Evolutionary conservation across 1,284 basidiomycete species (phyloP).

Genomic region (Apiotrichum akiyoshidainum): DNA sequence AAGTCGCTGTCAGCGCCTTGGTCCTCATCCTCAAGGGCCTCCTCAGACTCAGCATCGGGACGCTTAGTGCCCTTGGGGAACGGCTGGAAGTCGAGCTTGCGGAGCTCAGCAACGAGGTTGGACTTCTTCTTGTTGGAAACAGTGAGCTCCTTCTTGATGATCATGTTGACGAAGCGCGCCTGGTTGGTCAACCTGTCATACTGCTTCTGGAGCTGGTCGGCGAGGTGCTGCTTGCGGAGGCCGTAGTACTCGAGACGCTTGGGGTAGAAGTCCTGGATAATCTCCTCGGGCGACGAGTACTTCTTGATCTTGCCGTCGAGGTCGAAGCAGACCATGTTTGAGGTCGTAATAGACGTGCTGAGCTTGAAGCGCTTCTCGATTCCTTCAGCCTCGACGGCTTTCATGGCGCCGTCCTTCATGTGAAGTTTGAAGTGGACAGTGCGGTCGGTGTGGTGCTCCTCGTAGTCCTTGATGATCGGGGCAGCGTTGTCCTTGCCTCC

Average conservation of each 20-base stretch:
- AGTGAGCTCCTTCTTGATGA: slow-evolving; percentile 81
- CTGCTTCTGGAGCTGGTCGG: slow-evolving; percentile 75
- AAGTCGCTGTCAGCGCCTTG: slow-evolving; percentile 65
- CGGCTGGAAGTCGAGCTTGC: slow-evolving; percentile 77
- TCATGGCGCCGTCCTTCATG: slow-evolving; percentile 72
- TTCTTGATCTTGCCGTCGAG: slow-evolving; percentile 94
- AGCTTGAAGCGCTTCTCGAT: slow-evolving; percentile 90
- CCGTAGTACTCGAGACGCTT: slow-evolving; percentile 86
- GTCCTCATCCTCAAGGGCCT: slow-evolving; percentile 56
- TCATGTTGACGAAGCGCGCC: slow-evolving; percentile 96
- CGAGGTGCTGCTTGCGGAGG: slow-evolving; percentile 89
- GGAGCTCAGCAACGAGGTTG: slow-evolving; percentile 80
- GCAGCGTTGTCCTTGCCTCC: slow-evolving; percentile 59
- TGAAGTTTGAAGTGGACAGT: slow-evolving; percentile 87
- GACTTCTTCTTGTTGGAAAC: slow-evolving; percentile 88
- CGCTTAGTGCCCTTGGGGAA: slow-evolving; percentile 69
- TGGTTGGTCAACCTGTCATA: slow-evolving; percentile 90
- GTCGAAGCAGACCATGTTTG: slow-evolving; percentile 99
- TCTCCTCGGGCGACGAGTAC: slow-evolving; percentile 84
- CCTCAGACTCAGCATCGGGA: slow-evolving; percentile 66
- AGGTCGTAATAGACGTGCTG: slow-evolving; percentile 73
- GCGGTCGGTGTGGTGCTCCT: slow-evolving; percentile 90
- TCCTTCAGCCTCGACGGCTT: slow-evolving; percentile 85
- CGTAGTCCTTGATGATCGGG: slow-evolving; percentile 77
- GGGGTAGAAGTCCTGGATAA: slow-evolving; percentile 91